Conservation (phyloP, 2,329 filamentous ascomycete species). For the Penicillium sp. region DNA sequence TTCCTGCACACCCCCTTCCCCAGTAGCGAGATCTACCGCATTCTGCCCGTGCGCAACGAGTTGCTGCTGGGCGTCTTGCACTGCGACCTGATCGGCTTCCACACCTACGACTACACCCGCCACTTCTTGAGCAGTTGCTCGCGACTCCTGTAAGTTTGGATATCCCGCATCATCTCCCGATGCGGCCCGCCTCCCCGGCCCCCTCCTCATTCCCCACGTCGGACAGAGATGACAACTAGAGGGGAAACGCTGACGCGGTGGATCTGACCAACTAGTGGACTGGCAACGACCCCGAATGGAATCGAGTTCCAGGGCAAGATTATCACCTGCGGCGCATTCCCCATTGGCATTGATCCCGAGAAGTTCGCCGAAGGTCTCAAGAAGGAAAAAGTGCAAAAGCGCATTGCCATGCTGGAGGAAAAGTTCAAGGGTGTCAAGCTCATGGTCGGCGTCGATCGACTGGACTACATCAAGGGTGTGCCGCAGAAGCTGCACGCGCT, state of each 20-base stretch:
- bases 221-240: too few species aligned
- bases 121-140: constrained; percentile 96
- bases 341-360: constrained; percentile 95
- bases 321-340: constrained; percentile 89
- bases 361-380: constrained; percentile 88
- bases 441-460: constrained; percentile 90
- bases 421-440: constrained; percentile 96
- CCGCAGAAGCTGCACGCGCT: constrained; percentile 95
- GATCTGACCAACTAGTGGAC: constrained; percentile 28
- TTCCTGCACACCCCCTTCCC: constrained; percentile 97
- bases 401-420: constrained; percentile 74
- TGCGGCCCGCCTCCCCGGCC: too few species aligned
- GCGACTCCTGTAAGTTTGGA: constrained; percentile 67
- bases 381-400: constrained; percentile 77
- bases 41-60: constrained; percentile 84
- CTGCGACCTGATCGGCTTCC: constrained; percentile 94
- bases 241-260: not conserved
- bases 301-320: constrained; percentile 86
- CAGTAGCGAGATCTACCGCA: constrained; percentile 93
- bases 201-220: too few species aligned
- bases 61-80: constrained; percentile 82
- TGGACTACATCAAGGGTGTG: constrained; percentile 98
- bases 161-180: too few species aligned
- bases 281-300: constrained; percentile 77
- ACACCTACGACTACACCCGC: constrained; percentile 97